These are phyloP conservation scores for Nymphaea colorata DNA, from an alignment of 164 flowering plant genomes.

Conservation along the genomic window DNA sequence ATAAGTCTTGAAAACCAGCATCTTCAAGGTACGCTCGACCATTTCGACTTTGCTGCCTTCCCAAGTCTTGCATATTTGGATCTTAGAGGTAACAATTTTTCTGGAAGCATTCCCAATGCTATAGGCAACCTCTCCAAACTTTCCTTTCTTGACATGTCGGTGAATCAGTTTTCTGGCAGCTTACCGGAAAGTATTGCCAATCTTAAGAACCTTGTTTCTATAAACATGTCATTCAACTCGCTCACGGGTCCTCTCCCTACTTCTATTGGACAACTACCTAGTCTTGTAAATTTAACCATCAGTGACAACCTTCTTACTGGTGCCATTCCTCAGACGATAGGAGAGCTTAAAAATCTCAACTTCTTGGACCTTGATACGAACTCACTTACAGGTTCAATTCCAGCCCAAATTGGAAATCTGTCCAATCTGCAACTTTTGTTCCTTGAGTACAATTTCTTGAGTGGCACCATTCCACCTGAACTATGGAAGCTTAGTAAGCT, in stretches of 20 bases:
- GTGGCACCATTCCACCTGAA: conserved; percentile 13
- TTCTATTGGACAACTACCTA: background rate
- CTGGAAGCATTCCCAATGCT: conserved; percentile 11
- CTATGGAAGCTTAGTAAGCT: conserved; percentile 13
- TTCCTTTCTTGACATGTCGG: conserved; percentile 8
- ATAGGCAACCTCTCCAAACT: conserved; percentile 14
- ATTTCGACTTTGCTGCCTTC: conserved; percentile 11
- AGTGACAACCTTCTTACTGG: conserved; percentile 5
- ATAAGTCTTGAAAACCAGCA: conserved; percentile 2
- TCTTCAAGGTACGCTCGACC: conserved; percentile 9
- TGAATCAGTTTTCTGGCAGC: background rate
- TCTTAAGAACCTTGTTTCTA: background rate
- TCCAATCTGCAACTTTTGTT: conserved; percentile 7
- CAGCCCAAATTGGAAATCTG: conserved; percentile 17
- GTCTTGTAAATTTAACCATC: background rate
- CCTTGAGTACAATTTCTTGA: conserved; percentile 9
- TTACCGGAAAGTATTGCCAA: conserved; percentile 14
- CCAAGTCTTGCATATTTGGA: conserved; percentile 8
- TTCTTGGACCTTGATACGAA: conserved; percentile 12
- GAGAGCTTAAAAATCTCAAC: conserved; percentile 9
- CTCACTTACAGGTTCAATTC: conserved; percentile 11
- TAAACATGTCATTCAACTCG: background rate
- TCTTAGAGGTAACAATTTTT: conserved; percentile 13
- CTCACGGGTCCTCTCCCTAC: background rate
- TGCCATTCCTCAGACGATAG: conserved; percentile 7